Evolutionary conservation across 2,329 filamentous ascomycete species (phyloP), one percentile per base, ranked within the genome.

Genomic region (Bipolaris oryzae): DNA sequence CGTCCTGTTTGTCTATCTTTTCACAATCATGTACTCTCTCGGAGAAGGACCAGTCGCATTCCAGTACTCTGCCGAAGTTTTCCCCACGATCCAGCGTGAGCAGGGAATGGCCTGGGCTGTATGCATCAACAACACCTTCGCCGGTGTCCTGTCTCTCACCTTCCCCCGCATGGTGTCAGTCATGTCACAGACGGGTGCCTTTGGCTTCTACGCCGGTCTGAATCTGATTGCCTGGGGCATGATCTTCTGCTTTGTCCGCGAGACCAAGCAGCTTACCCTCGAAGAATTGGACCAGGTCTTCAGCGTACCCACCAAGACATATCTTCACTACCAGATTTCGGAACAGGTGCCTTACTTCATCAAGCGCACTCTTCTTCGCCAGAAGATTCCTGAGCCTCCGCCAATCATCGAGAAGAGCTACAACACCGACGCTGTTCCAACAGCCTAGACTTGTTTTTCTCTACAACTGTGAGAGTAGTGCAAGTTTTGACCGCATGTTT

Each of bases 41-140:
- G 75, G 75, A 9, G 75, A 77, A 66, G 75, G 75, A 1, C 75
- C 90, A 0, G 81, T 87, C 25, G 88, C 75, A 2, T 78, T 77
- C 69, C 71, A 74, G 60, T 77, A 77, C 58, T 72, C 61, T 64
- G 78, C 73, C 64, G 70, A 74, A 41, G 71, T 74, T 1, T 74
- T 74, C 61, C 73, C 72, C n/a, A 74, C 73, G 16, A 75, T 76
- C 28, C 71, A 74, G 60, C 73, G 73, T 50, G 75, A 77, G 68
- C 72, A 76, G 53, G 74, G 74, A n/a, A 77, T 77, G 74, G 74
- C 73, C 15, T 76, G 73, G 74, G 74, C 70, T 21, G 74, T 77
- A 11, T 75, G 70, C 68, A 75, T 75, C 64, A 76, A 76, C 68
- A 80, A 80, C 71, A 79, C 77, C 20, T 80, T 79, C 37, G 69